A percentile compares a stretch with the other conserved stretches of the same genome.
Conservation (phyloP, 495 filamentous ascomycete genomes). For the Lasiosphaeris hirsuta region DNA sequence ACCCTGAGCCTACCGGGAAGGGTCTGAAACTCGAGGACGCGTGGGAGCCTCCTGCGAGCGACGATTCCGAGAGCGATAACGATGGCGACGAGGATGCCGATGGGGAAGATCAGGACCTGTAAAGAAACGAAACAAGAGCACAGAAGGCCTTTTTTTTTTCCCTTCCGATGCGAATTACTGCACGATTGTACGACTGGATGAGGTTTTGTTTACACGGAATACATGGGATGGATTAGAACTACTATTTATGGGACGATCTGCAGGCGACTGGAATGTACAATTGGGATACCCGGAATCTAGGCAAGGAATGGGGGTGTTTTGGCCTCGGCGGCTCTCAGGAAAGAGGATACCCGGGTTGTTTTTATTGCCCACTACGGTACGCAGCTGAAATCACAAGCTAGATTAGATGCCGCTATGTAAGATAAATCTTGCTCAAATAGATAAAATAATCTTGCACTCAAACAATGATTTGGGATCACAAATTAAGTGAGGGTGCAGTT, state of each 20-base stretch:
- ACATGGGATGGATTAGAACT: slow-evolving; percentile 1
- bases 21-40: slow-evolving; percentile 81
- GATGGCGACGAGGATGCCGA: slow-evolving; percentile 44
- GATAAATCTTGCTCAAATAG: background rate
- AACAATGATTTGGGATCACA: too few relatives aligned
- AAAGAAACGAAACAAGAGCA: slow-evolving; percentile 7
- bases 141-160: background rate
- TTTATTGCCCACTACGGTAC: too few relatives aligned
- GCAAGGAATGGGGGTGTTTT: background rate
- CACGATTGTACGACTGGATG: background rate
- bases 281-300: slow-evolving; percentile 12
- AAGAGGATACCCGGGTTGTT: background rate
- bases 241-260: background rate
- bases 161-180: background rate
- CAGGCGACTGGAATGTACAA: background rate
- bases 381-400: background rate
- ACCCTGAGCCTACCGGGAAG: slow-evolving; percentile 51
- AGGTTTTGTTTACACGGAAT: background rate
- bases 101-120: slow-evolving; percentile 28
- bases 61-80: slow-evolving; percentile 55
- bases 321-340: background rate
- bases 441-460: background rate
- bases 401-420: too few relatives aligned
- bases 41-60: slow-evolving; percentile 65
- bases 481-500: too few relatives aligned